phyloP scores from a whole-genome alignment of 768 basidiomycete species.

The Lentinula edodes region DNA sequence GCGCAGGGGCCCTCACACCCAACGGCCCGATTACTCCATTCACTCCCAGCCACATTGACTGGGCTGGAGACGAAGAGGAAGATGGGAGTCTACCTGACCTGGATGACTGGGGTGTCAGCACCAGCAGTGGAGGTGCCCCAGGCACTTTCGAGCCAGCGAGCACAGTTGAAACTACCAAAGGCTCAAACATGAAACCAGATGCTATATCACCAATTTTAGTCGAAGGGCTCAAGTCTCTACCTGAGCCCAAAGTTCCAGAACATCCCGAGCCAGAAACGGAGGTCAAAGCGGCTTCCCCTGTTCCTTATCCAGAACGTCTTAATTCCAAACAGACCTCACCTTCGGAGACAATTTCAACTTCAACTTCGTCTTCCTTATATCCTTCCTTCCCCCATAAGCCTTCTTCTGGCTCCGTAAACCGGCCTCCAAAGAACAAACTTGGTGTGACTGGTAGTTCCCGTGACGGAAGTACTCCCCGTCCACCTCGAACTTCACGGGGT shows the following conservation, averaged over 20 bases:
- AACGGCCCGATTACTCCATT: conserved; percentile 58
- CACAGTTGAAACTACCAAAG: neutral
- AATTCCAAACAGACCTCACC: conserved; percentile 5
- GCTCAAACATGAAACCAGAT: conserved; percentile 23
- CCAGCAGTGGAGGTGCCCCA: conserved; percentile 20
- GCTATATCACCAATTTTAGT: conserved; percentile 66
- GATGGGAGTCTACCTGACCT: conserved; percentile 79
- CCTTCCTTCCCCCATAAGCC: conserved; percentile 48
- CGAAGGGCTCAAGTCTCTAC: conserved; percentile 55
- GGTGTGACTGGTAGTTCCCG: conserved; percentile 16
- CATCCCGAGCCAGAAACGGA: conserved; percentile 6
- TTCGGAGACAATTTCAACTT: neutral
- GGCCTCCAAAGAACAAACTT: conserved; percentile 12
- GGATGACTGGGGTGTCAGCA: conserved; percentile 77
- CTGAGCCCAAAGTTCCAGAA: conserved; percentile 32
- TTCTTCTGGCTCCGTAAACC: conserved; percentile 14
- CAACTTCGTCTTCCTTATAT: conserved; percentile 22
- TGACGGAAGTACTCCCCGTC: neutral
- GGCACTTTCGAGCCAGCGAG: neutral
- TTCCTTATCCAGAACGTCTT: conserved; percentile 5
- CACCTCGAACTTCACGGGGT: neutral
- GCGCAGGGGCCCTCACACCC: conserved; percentile 67
- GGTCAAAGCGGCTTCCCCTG: neutral
- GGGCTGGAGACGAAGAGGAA: conserved; percentile 86
- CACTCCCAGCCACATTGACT: conserved; percentile 72